Evolutionary conservation across 768 basidiomycete species (phyloP).

Genomic region (Boletus rubescentipes): DNA sequence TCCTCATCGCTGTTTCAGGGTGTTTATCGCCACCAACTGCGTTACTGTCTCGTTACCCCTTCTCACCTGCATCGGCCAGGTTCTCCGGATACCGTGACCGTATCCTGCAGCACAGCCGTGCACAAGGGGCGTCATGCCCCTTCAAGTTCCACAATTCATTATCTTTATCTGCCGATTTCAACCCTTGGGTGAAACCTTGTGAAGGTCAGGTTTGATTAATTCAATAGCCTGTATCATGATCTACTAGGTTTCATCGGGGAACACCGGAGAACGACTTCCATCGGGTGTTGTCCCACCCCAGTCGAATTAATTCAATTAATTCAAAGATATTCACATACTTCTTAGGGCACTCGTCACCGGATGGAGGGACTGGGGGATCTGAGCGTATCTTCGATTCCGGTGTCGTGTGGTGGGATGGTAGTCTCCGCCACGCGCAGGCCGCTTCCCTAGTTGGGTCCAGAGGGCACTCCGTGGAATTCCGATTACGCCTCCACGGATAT

Average conservation of each 20-base stretch:
- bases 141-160: neutral
- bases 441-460: constrained; percentile 2
- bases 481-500: constrained; percentile 10
- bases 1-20: constrained; percentile 23
- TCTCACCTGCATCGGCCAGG: neutral
- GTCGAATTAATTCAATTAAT: neutral
- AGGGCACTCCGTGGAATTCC: constrained; percentile 26
- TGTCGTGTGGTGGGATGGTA: neutral
- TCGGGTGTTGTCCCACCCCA: constrained; percentile 12
- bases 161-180: constrained; percentile 1
- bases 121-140: neutral
- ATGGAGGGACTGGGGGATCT: neutral
- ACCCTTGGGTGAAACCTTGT: constrained; percentile 9
- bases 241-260: constrained; percentile 11
- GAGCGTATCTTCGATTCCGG: neutral
- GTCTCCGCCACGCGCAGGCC: constrained; percentile 1
- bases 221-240: constrained; percentile 3
- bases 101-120: neutral
- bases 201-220: neutral
- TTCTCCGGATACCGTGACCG: constrained; percentile 6
- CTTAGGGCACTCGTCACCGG: neutral
- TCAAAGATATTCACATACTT: constrained; percentile 1
- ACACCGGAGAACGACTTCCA: constrained; percentile 3
- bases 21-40: constrained; percentile 16
- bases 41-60: constrained; percentile 17